Evolutionary conservation across 1,139 yeast species (phyloP), one percentile per base, ranked within the genome.

Genomic region (Saccharomyces hybrid): DNA sequence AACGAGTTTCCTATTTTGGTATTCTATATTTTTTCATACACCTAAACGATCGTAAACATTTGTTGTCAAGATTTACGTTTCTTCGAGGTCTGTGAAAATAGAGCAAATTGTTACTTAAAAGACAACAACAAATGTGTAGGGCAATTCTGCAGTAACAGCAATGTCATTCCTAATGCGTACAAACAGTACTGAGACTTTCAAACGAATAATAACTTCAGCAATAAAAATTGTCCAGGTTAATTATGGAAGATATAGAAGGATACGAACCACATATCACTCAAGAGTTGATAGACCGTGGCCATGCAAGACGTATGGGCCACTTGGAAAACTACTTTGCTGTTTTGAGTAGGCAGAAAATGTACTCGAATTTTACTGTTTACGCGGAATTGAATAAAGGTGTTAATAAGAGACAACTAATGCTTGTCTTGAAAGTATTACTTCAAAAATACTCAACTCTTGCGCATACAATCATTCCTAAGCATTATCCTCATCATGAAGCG

Each of bases 301-400:
- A 65, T 58, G 65, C 67, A 4, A 58, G 69, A 53, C 62, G 65
- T 20, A 56, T 64, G 60, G 66, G 65, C 13, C 64, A 62, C 48
- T 49, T 65, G 46, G 68, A 65, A 51, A 60, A 64, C 52, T 63
- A 62, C 55, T 63, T 65, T 53, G 66, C 65, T 1, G 25, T 62
- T n/a, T 47, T 58, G 48, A 65, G 61, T 48, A 61, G 69, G 52
- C 68, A 65, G 52, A 56, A 59, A 5, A 48, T 65, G 49, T 65
- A 65, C 53, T 48, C 61, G 8, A 64, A 62, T 53, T 65, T 65
- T 53, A 53, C 55, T n/a, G 38, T 63, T 31, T 62, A 60, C 51
- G 59, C 62, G 42, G 63, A 61, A 42, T 46, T 64, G 52, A 60
- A 56, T 46, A 41, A 50, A 25, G 23, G 53, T 1, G 47, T 61